Evolutionary conservation across 345 rosid species (phyloP).

Genomic region (Sisymbrium irio): DNA sequence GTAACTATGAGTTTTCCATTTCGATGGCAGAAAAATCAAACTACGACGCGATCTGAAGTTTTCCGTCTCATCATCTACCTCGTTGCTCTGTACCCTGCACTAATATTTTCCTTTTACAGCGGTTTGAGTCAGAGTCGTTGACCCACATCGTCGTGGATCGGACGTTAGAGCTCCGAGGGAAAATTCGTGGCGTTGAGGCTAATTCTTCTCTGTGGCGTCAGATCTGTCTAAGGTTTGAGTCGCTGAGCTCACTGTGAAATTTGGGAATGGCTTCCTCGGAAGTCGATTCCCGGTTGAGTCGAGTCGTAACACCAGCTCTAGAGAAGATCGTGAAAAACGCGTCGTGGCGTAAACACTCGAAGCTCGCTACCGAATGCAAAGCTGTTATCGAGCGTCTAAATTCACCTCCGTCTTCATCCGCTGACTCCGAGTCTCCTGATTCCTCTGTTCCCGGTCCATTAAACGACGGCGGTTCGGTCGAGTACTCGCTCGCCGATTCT

Average conservation of each 20-base stretch:
- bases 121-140: conserved; percentile 29
- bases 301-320: conserved; percentile 69
- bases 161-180: conserved; percentile 18
- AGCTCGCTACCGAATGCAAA: conserved; percentile 87
- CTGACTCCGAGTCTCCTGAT: conserved; percentile 35
- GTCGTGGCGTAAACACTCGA: conserved; percentile 97
- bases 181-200: neutral
- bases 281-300: conserved; percentile 94
- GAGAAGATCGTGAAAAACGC: conserved; percentile 86
- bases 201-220: neutral
- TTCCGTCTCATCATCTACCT: conserved; percentile 25
- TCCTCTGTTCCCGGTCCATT: conserved; percentile 78
- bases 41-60: conserved; percentile 34
- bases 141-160: conserved; percentile 25
- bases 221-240: conserved; percentile 45
- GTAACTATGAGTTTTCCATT: neutral
- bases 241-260: conserved; percentile 36
- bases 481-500: conserved; percentile 75
- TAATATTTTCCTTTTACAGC: neutral
- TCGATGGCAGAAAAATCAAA: conserved; percentile 35
- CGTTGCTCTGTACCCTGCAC: conserved; percentile 22
- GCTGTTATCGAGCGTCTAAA: conserved; percentile 66
- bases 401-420: conserved; percentile 38
- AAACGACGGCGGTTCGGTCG: conserved; percentile 64
- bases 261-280: conserved; percentile 99